Conservation (phyloP, 495 filamentous ascomycete species). For the Penicillium canariense region DNA sequence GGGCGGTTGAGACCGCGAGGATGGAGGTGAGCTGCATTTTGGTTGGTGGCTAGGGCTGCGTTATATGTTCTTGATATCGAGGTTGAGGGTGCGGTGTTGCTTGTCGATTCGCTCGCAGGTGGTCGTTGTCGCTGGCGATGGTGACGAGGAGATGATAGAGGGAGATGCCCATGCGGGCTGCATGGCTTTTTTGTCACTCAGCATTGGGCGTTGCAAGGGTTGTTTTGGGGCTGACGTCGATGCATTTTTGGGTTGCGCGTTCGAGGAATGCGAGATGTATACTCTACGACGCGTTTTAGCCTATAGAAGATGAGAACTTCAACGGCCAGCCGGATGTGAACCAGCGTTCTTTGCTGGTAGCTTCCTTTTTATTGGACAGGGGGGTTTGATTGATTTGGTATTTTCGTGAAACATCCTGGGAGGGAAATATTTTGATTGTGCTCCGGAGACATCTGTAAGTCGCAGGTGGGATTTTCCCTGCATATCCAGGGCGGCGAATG, state of each 20-base stretch:
- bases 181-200: not conserved
- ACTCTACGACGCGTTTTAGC: not conserved
- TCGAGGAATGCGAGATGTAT: slow-evolving; percentile 16
- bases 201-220: slow-evolving; percentile 7
- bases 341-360: not conserved
- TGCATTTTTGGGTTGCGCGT: slow-evolving; percentile 16
- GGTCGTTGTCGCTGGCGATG: not conserved
- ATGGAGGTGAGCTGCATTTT: slow-evolving; percentile 18
- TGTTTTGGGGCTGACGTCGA: not conserved
- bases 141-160: not conserved
- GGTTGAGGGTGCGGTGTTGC: no score
- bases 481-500: not conserved
- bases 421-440: not conserved
- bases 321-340: not conserved
- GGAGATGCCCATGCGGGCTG: no score
- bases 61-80: not conserved
- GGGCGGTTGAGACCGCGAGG: slow-evolving; percentile 13
- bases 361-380: not conserved
- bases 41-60: no score
- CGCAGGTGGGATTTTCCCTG: not conserved
- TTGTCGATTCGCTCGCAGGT: not conserved
- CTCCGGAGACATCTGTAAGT: not conserved
- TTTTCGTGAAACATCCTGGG: not conserved
- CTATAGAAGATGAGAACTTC: not conserved
- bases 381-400: not conserved